These are phyloP conservation scores for Microcera coccophila DNA, from an alignment of 2,329 filamentous ascomycete genomes.

Conservation along the genomic window DNA sequence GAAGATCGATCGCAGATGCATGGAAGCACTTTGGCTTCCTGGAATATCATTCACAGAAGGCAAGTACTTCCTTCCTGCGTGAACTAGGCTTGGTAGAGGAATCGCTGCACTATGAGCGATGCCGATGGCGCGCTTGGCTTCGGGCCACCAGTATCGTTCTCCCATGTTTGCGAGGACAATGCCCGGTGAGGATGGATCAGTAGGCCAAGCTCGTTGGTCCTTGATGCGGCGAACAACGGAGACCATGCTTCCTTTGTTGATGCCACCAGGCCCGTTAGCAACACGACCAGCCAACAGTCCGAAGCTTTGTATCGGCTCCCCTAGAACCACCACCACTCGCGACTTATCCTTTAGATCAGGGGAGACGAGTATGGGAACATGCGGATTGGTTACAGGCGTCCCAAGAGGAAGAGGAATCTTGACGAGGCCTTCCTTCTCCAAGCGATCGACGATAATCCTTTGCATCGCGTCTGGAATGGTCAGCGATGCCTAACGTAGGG, in stretches of 20 bases:
- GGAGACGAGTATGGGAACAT: constrained; percentile 63
- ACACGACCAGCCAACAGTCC: constrained; percentile 71
- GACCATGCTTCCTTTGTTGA: constrained; percentile 67
- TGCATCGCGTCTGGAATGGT: constrained; percentile 55
- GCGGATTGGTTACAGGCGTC: constrained; percentile 44
- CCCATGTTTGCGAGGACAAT: constrained; percentile 76
- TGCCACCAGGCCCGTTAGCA: constrained; percentile 58
- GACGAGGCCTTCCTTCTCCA: constrained; percentile 57
- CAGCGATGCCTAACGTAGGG: neutral
- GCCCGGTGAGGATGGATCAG: constrained; percentile 44
- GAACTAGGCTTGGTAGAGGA: constrained; percentile 60
- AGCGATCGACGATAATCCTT: constrained; percentile 57
- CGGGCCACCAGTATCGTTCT: constrained; percentile 72
- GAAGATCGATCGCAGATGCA: constrained; percentile 68
- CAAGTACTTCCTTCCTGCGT: constrained; percentile 51
- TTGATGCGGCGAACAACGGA: constrained; percentile 53
- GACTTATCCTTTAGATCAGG: constrained; percentile 51
- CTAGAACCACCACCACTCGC: constrained; percentile 70
- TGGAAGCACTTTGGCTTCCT: constrained; percentile 51
- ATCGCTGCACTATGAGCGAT: constrained; percentile 52
- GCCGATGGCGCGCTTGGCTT: constrained; percentile 57
- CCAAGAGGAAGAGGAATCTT: constrained; percentile 60
- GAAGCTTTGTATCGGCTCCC: constrained; percentile 67
- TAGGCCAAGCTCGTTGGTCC: constrained; percentile 31
- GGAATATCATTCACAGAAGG: constrained; percentile 57